Evolutionary conservation across 2,329 filamentous ascomycete species (phyloP).

Genomic region (Penicillium sp.): DNA sequence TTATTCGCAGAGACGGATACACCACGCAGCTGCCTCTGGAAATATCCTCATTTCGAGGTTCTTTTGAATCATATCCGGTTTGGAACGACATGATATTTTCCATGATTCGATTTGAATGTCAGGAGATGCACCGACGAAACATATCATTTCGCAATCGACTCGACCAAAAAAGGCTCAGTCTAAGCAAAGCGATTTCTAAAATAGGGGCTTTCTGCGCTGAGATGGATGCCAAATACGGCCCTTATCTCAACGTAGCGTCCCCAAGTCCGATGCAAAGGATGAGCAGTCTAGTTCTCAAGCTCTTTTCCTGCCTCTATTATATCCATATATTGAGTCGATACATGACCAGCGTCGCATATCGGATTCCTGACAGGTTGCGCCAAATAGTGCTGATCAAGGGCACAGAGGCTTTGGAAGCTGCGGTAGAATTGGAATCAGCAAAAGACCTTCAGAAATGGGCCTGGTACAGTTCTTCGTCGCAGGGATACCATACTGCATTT

Average conservation of each 20-base stretch:
- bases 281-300: background rate
- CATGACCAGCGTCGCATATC: background rate
- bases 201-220: slow-evolving; percentile 5
- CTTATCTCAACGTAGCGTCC: background rate
- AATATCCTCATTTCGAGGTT: background rate
- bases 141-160: background rate
- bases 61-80: too few species aligned
- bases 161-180: slow-evolving; percentile 1
- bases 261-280: slow-evolving; percentile 1
- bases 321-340: background rate
- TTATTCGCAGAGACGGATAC: slow-evolving; percentile 1
- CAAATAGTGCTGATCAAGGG: slow-evolving; percentile 4
- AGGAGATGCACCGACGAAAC: slow-evolving; percentile 3
- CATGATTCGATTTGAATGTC: slow-evolving; percentile 4
- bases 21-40: background rate
- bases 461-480: slow-evolving; percentile 1
- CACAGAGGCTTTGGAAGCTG: slow-evolving; percentile 1
- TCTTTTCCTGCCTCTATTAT: background rate
- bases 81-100: slow-evolving; percentile 5
- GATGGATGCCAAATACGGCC: slow-evolving; percentile 3
- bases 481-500: slow-evolving; percentile 2
- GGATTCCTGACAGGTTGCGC: slow-evolving; percentile 1
- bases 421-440: background rate
- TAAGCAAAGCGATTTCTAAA: slow-evolving; percentile 17
- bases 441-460: slow-evolving; percentile 2